Percentiles rank a stretch among this genome's conserved stretches.
These are phyloP conservation scores for Pyricularia pennisetigena DNA, from an alignment of 2,329 filamentous ascomycete genomes.

Conservation along the genomic window DNA sequence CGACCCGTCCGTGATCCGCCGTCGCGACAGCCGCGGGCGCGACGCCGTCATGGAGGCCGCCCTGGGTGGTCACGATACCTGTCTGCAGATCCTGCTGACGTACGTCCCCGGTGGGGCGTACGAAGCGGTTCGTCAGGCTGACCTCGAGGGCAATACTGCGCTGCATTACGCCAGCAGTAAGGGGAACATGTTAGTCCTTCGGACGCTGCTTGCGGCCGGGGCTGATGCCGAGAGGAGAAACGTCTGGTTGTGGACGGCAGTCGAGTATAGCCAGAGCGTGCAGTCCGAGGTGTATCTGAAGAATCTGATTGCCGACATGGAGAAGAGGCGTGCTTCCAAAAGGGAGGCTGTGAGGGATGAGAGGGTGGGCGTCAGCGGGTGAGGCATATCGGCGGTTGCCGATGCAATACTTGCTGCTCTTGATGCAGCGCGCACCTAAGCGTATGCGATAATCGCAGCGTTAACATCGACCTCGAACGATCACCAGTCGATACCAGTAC, in stretches of 20 bases:
- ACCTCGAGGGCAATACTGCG: slow-evolving; percentile 73
- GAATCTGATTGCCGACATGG: slow-evolving; percentile 61
- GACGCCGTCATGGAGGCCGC: slow-evolving; percentile 64
- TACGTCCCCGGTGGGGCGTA: slow-evolving; percentile 45
- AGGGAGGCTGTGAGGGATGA: background rate
- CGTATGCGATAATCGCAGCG: background rate
- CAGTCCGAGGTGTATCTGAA: slow-evolving; percentile 81
- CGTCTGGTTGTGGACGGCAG: slow-evolving; percentile 69
- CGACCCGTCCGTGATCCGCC: slow-evolving; percentile 53
- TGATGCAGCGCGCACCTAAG: background rate
- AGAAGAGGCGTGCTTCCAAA: slow-evolving; percentile 38
- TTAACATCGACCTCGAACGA: background rate
- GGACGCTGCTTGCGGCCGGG: slow-evolving; percentile 68
- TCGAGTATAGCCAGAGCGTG: slow-evolving; percentile 74
- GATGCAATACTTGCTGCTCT: background rate
- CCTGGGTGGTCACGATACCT: slow-evolving; percentile 50
- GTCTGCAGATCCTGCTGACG: slow-evolving; percentile 54
- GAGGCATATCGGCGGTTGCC: background rate
- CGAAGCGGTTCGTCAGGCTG: slow-evolving; percentile 45
- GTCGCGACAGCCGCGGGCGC: slow-evolving; percentile 56
- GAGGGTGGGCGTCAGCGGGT: slow-evolving; percentile 1
- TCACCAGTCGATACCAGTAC: background rate
- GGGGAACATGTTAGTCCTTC: slow-evolving; percentile 67
- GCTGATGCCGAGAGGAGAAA: slow-evolving; percentile 66
- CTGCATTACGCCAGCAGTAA: slow-evolving; percentile 79